Base-by-base conservation (phyloP, 2,329 filamentous ascomycete genomes). In the Exophiala alcalophila region DNA sequence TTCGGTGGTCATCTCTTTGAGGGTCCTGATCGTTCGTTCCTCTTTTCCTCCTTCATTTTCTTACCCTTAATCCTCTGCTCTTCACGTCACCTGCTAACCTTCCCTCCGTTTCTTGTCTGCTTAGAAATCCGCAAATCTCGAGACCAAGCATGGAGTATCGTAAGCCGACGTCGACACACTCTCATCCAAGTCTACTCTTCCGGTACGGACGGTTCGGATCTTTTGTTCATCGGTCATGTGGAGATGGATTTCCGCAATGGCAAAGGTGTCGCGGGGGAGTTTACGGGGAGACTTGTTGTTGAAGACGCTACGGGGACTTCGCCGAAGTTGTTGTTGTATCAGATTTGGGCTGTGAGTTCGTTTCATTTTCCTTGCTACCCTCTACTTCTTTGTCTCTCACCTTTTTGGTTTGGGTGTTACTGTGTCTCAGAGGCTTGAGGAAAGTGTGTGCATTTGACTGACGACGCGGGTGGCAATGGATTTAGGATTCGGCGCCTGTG, bases 61-160 rank as follows among this genome's bases (percentile, higher is more conserved):
- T n/a, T n/a, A n/a, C n/a, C n/a, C n/a, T n/a, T n/a, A n/a, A n/a
- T n/a, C n/a, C n/a, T n/a, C n/a, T n/a, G n/a, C n/a, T n/a, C n/a
- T n/a, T n/a, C n/a, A n/a, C n/a, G n/a, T n/a, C n/a, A n/a, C n/a
- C n/a, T n/a, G n/a, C n/a, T n/a, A n/a, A n/a, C n/a, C n/a, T n/a
- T n/a, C n/a, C n/a, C n/a, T n/a, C n/a, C n/a, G n/a, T 16, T 32
- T 15, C 15, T 14, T 14, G 15, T 12, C 11, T 20, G 16, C 9
- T 8, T 20, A 44, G 40, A 44, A 16, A 30, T 44, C 9, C 31
- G 40, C 14, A 44, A 28, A 27, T 39, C 20, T 6, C 24, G 41
- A 28, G 41, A 44, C 16, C 39, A 40, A n/a, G 41, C 41, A 12
- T 39, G 41, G 41, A 33, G 26, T 11, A 14, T 33, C 5, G 14